Evolutionary conservation across 1,284 basidiomycete genomes (phyloP).

Genomic region (Puccinia sorghi): DNA sequence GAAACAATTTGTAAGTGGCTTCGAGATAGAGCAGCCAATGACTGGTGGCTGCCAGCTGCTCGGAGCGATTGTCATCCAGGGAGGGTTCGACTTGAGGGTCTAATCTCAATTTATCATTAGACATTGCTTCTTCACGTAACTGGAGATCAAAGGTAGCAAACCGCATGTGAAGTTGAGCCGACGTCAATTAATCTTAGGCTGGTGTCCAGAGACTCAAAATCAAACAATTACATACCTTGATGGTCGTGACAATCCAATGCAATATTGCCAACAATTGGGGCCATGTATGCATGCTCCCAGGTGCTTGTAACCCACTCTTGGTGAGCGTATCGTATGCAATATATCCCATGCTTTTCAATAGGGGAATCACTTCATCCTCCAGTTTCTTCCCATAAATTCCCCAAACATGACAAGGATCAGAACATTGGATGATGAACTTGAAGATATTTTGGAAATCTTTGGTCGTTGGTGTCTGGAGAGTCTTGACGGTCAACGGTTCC

Average conservation of each 20-base stretch:
- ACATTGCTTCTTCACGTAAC: conserved; percentile 44
- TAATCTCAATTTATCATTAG: conserved; percentile 12
- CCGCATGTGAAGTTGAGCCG: no score
- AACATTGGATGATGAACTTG: conserved; percentile 64
- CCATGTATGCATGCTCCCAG: conserved; percentile 82
- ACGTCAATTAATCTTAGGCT: neutral
- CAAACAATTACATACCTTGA: conserved; percentile 53
- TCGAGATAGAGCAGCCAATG: conserved; percentile 41
- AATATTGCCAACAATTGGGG: conserved; percentile 76
- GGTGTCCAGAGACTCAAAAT: neutral
- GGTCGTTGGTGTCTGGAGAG: conserved; percentile 71
- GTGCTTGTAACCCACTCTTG: conserved; percentile 77
- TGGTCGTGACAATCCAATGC: conserved; percentile 73
- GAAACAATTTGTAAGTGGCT: conserved; percentile 34
- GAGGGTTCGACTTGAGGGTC: conserved; percentile 31
- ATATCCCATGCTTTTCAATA: conserved; percentile 73
- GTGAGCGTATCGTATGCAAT: conserved; percentile 73
- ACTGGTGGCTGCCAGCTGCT: conserved; percentile 29
- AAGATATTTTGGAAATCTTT: conserved; percentile 81
- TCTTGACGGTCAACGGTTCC: conserved; percentile 64
- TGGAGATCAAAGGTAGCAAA: neutral
- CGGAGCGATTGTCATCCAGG: conserved; percentile 10
- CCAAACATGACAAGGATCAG: conserved; percentile 52
- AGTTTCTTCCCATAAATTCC: conserved; percentile 62
- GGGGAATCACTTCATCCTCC: conserved; percentile 75